Percentiles rank a stretch among this genome's conserved stretches.
These are phyloP conservation scores for Trichoderma citrinoviride DNA, from an alignment of 2,329 filamentous ascomycete species.

Conservation along the genomic window DNA sequence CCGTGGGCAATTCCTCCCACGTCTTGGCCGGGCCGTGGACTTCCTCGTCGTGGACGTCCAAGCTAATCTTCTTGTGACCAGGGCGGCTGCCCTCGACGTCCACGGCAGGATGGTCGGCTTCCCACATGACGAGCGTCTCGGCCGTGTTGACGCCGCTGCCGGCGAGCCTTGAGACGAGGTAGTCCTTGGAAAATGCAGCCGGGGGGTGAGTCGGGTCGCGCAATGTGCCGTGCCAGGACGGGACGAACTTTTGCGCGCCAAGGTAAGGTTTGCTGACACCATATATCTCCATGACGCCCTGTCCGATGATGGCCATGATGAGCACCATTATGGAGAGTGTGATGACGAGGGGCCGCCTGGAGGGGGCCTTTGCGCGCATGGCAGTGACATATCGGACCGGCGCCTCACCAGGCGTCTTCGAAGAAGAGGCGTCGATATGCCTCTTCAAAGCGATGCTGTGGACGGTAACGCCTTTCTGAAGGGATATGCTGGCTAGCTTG, in stretches of 20 bases:
- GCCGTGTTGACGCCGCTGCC: conserved; percentile 36
- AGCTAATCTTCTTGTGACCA: conserved; percentile 34
- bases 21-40: conserved; percentile 53
- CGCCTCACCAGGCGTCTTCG: conserved; percentile 42
- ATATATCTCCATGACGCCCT: conserved; percentile 62
- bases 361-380: conserved; percentile 52
- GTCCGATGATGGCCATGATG: conserved; percentile 60
- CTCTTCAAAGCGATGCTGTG: conserved; percentile 71
- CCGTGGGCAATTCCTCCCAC: conserved; percentile 68
- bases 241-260: conserved; percentile 55
- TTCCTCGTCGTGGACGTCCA: conserved; percentile 48
- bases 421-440: conserved; percentile 36
- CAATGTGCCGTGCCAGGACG: conserved; percentile 41
- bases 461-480: conserved; percentile 75
- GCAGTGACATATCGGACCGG: conserved; percentile 68
- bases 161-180: conserved; percentile 40
- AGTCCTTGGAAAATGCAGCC: conserved; percentile 32
- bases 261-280: conserved; percentile 56
- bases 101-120: conserved; percentile 25
- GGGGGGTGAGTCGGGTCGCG: conserved; percentile 30
- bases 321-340: conserved; percentile 57
- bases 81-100: conserved; percentile 23
- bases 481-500: conserved; percentile 77
- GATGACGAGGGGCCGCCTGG: conserved; percentile 51
- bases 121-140: conserved; percentile 41